Percentiles rank a stretch among this genome's conserved stretches.
Evolutionary conservation across 2,329 filamentous ascomycete genomes (phyloP).

Genomic region (Verticillium dahliae): DNA sequence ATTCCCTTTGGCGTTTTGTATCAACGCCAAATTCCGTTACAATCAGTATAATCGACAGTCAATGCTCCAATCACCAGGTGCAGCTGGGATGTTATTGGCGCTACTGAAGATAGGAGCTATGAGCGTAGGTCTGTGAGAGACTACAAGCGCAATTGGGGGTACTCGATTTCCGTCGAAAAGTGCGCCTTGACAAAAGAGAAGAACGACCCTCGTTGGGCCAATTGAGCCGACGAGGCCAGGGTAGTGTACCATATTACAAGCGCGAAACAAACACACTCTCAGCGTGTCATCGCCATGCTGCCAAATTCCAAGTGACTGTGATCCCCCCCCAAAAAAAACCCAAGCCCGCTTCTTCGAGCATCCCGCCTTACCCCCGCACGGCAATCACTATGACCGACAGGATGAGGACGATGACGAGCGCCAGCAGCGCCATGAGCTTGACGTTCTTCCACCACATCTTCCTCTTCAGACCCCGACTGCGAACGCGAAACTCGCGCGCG

Average conservation of each 20-base stretch:
- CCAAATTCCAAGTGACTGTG: not conserved
- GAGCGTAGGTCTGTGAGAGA: not conserved
- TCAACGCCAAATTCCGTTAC: too few relatives aligned
- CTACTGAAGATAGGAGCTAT: not conserved
- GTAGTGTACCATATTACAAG: not conserved
- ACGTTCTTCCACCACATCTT: constrained; percentile 99
- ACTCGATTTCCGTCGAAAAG: not conserved
- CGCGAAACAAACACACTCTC: not conserved
- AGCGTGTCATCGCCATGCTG: not conserved
- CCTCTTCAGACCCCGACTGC: constrained; percentile 78
- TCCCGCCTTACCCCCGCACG: constrained; percentile 33
- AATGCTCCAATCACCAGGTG: too few relatives aligned
- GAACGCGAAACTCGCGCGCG: constrained; percentile 82
- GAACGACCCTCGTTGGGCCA: not conserved
- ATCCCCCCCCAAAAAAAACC: too few relatives aligned
- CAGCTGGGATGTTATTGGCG: not conserved
- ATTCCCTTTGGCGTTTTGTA: too few relatives aligned
- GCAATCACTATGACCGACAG: constrained; percentile 48
- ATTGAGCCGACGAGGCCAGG: not conserved
- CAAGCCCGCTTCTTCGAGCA: not conserved
- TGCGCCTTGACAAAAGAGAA: not conserved
- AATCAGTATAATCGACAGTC: too few relatives aligned
- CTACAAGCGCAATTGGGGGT: not conserved
- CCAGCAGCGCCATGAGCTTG: constrained; percentile 79
- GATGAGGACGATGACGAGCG: constrained; percentile 59